Evolutionary conservation across 106 monocot genomes (phyloP), one percentile per base, ranked within the genome.

Genomic region (Apostasia shenzhenica): DNA sequence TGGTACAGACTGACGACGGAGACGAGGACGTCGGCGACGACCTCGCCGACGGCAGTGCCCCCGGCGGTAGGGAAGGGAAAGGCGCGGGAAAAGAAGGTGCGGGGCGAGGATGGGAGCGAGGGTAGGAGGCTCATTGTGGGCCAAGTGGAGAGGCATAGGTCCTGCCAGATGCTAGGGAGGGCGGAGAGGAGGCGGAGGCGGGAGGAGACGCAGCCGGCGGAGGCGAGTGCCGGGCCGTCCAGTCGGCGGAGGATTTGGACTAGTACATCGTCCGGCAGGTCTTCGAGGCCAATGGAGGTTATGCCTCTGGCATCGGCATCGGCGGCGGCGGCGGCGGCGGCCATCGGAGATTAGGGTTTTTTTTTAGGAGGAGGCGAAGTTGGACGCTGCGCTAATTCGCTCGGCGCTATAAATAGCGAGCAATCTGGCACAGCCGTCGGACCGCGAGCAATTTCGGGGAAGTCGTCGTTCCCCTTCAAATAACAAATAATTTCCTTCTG

Each of bases 1-100:
- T 86, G 76, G 86, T 63, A 73, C 42, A 95, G 66, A 46, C 91
- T 88, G 14, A 95, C 76, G 54, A 91, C 91, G 12, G 83, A 91
- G 66, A 88, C 55, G 14, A 95, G 61, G 14, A 45, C 9, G 3
- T 41, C 48, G 37, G 77, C 79, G 40, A 40, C 59, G 41, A 14
- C 1, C 45, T 1, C 41, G 5, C 6, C 55, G 45, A 2, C 1
- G 47, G 2, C 26, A 13, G 13, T 10, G 54, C 43, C 1, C 46
- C 6, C 1, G 61, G 75, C 5, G 66, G 55, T 53, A 4, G 79
- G 80, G 61, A 67, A 79, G 57, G 75, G 72, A 55, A 55, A 76
- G 60, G 79, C 67, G 58, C 78, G 77, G 59, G 76, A 74, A 81
- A 88, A 85, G 73, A 80, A 83, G 65, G 60, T 65, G 38, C 75